Evolutionary conservation across 305 asterid genomes (phyloP), one percentile per base, ranked within the genome.

Genomic region (Solanum hybrid): DNA sequence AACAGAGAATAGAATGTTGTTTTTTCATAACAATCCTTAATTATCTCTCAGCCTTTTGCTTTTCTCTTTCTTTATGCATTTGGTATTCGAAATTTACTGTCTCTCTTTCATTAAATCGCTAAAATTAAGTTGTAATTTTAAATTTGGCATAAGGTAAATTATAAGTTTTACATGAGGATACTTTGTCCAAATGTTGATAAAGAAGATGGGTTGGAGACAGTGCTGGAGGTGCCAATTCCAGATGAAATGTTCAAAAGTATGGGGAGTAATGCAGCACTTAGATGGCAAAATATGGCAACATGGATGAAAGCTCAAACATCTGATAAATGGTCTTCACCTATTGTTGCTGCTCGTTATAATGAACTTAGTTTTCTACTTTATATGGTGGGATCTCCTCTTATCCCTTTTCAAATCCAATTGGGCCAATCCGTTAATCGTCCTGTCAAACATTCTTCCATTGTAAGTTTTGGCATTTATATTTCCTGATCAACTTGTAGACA

Each of bases 221-320:
- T 96, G 79, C 91, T 97, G 37, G 99, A 97, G 94, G 98, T 96
- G 51, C 98, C 98, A 9, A 93, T 97, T 10, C 99, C 99, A 24
- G 99, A 97, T 91, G 99, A 97, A 84, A 95, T 96, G 97, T 96
- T 96, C 90, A 91, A 92, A 26, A 93, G 95, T 45, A 96, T 96
- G 99, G 98, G 98, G 11, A 94, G 90, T 90, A 95, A 94, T 88
- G 95, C 95, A 89, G 95, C 94, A 39, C 89, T 93, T 57, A 92
- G 98, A n/a, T 96, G 99, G 99, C 96, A 94, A 70, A 96, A 94
- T 82, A 95, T 96, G 99, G 91, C 94, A 3, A 91, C 96, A 15
- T 87, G 93, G 92, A 91, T 91, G 90, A 91, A 91, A 68, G 94
- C 93, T 1, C 94, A 94, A 65, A 83, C 95, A 24, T 34, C 92